Percentiles rank a stretch among this genome's conserved stretches.
These are phyloP conservation scores for Tulasnella sp. DNA, from an alignment of 768 basidiomycete species.

Conservation along the genomic window DNA sequence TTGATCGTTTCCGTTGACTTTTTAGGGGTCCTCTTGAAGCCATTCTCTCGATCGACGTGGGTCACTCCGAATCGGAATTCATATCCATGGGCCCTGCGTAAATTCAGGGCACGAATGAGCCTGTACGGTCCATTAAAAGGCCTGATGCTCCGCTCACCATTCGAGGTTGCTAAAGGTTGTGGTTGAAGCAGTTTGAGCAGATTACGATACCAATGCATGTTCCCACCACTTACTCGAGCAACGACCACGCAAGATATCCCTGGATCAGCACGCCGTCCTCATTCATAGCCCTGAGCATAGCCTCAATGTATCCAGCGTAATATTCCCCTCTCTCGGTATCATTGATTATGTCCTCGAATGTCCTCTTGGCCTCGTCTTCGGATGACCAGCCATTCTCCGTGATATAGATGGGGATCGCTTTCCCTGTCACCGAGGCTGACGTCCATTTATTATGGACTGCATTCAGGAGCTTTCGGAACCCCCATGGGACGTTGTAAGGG, in stretches of 20 bases:
- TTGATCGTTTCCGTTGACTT: background rate
- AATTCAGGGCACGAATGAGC: background rate
- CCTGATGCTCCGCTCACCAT: constrained; percentile 12
- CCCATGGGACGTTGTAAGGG: no score
- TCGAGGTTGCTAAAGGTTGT: constrained; percentile 9
- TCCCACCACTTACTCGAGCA: no score
- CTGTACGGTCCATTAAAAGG: background rate
- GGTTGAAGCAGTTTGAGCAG: no score
- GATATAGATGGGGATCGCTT: constrained; percentile 13
- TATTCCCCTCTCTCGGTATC: constrained; percentile 15
- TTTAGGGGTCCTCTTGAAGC: constrained; percentile 17
- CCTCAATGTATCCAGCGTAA: constrained; percentile 17
- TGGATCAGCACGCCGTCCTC: constrained; percentile 18
- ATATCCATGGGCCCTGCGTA: constrained; percentile 4
- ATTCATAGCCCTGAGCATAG: constrained; percentile 17
- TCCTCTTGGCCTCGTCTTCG: constrained; percentile 9
- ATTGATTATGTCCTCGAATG: constrained; percentile 1
- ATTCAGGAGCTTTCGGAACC: no score
- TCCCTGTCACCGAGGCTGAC: no score
- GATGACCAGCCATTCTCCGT: constrained; percentile 17
- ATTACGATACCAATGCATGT: no score
- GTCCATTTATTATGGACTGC: no score
- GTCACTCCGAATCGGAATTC: constrained; percentile 18
- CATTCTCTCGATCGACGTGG: constrained; percentile 19
- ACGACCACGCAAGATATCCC: constrained; percentile 15